Base-by-base conservation (phyloP, 345 rosid species). In the Hibiscus syriacus region DNA sequence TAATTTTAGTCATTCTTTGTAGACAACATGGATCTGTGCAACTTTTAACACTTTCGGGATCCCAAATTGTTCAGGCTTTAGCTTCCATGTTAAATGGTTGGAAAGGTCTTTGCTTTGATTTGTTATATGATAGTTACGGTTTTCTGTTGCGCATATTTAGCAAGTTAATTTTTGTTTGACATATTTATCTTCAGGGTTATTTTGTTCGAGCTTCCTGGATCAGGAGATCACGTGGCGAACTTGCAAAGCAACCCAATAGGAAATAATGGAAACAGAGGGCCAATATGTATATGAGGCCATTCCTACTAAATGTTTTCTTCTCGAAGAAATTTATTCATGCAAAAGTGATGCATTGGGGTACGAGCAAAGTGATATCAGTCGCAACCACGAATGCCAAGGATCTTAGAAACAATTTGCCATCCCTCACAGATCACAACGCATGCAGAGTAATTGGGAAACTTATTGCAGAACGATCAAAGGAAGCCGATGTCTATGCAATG, bases 201-300 rank as follows among this genome's bases (percentile, higher is more conserved):
- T 81, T 90, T 73, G 79, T 87, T 73, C 90, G 79, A 78, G 86
- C 98, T 69, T 97, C 97, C 2, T 93, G 92, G 92, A 93, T 96
- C 11, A 74, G 98, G 64, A 90, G 98, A 81, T 93, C 98, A 50
- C 89, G 96, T 0, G 76, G 87, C 12, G 98, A 93, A 81, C 77
- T 74, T 26, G 88, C 81, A 5, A 88, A 87, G 79, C 85, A 68
- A 78, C 97, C 98, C 14, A 90, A 81, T 72, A 75, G 46, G 77
- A 90, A 90, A 79, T 93, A 96, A 53, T 93, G 98, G 97, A 88
- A 87, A 74, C 96, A 87, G 63, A 89, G 94, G 81, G 89, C 97
- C n/a, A 97, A 90, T 69, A 90, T 88, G 96, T 88, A 86, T 76
- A 87, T 92, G 96, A 81, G 90, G 64, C 98, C 98, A 32, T 93